A percentile compares a stretch with the other conserved stretches of the same genome.
phyloP scores from a whole-genome alignment of 192 early-diverging fungal species.

The Phlyctochytrium arcticum region DNA sequence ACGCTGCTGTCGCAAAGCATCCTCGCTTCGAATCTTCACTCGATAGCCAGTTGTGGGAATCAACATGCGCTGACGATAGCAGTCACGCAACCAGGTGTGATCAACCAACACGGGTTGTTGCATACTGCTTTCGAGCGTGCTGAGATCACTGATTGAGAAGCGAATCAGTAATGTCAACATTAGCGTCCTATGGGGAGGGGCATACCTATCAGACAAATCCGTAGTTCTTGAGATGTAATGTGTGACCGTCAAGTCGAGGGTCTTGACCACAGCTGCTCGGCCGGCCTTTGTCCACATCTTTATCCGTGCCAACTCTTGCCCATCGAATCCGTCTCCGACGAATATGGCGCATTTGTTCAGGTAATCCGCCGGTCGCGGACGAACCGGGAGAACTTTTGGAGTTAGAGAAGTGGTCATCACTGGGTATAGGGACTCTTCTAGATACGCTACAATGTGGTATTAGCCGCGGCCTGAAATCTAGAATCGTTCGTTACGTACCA shows the following conservation, averaged over 20 bases:
- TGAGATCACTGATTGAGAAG: not conserved
- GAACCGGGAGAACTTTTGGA: not conserved
- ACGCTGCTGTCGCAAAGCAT: no score
- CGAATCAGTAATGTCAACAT: not conserved
- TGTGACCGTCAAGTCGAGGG: conserved; percentile 20
- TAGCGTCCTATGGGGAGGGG: not conserved
- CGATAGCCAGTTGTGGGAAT: not conserved
- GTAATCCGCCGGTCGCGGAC: not conserved
- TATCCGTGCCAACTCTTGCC: not conserved
- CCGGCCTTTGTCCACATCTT: conserved; percentile 16
- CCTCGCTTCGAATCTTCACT: no score
- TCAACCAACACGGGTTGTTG: not conserved
- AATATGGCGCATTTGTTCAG: conserved; percentile 19
- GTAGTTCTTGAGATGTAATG: conserved; percentile 14
- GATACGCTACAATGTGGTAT: conserved; percentile 7
- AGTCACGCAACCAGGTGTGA: conserved; percentile 18
- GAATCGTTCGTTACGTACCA: conserved; percentile 3
- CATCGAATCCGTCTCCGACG: conserved; percentile 25
- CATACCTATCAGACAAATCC: not conserved
- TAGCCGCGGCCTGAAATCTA: not conserved
- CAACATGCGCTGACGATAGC: conserved; percentile 3
- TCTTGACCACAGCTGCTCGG: conserved; percentile 12
- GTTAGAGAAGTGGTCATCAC: not conserved
- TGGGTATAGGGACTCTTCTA: conserved; percentile 8
- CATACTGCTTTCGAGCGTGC: not conserved